Conservation (phyloP, 148 eudicot species). For the Silene conica region DNA sequence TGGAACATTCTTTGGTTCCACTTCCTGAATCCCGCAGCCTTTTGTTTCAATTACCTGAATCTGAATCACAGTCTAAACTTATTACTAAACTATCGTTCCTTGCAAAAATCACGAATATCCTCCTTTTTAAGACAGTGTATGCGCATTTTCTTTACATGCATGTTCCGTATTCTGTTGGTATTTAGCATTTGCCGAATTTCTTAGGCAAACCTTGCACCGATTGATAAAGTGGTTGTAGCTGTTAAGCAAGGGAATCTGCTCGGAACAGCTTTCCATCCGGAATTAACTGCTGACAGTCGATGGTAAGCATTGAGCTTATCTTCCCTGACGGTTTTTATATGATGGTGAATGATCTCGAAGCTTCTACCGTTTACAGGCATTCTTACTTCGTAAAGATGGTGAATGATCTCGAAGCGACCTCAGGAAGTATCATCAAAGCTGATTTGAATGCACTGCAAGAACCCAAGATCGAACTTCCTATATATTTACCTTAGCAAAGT, state of each 20-base stretch:
- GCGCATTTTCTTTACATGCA: too few relatives aligned
- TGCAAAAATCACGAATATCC: too few relatives aligned
- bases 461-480: constrained; percentile 54
- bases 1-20: neutral
- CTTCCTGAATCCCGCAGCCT: neutral
- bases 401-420: constrained; percentile 39
- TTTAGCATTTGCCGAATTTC: constrained; percentile 5
- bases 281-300: constrained; percentile 80
- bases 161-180: too few relatives aligned
- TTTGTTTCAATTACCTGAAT: neutral
- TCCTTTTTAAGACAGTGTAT: too few relatives aligned
- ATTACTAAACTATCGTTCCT: too few relatives aligned
- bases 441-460: constrained; percentile 28
- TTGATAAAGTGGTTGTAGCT: constrained; percentile 77
- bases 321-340: too few relatives aligned
- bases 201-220: constrained; percentile 41
- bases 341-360: too few relatives aligned
- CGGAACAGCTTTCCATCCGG: constrained; percentile 96
- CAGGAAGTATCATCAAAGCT: constrained; percentile 36
- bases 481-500: constrained; percentile 37
- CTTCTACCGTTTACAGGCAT: constrained; percentile 49
- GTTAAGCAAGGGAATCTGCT: constrained; percentile 83
- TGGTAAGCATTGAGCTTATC: constrained; percentile 39
- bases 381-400: constrained; percentile 85
- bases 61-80: too few relatives aligned